These are phyloP conservation scores for Orbilia ellipsospora DNA, from an alignment of 2,329 filamentous ascomycete genomes.

Conservation along the genomic window DNA sequence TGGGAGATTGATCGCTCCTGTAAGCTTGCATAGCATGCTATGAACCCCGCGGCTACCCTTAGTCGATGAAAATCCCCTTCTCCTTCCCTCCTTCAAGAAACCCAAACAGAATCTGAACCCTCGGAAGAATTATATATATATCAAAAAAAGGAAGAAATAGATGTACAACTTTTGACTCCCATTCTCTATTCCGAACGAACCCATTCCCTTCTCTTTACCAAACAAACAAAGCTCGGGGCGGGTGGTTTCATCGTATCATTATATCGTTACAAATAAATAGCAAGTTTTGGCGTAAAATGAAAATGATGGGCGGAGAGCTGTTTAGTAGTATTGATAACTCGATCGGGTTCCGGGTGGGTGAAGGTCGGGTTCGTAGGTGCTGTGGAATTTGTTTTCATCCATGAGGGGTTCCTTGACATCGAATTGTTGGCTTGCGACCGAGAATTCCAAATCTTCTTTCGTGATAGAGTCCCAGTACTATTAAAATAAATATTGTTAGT, in stretches of 20 bases:
- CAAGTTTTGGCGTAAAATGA: constrained; percentile 9
- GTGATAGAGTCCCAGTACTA: constrained; percentile 99
- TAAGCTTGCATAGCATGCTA: background rate
- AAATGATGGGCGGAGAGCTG: background rate
- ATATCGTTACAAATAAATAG: constrained; percentile 18
- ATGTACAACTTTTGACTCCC: constrained; percentile 53
- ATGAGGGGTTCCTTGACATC: constrained; percentile 91
- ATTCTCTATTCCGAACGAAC: constrained; percentile 28
- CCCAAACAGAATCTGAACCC: constrained; percentile 1
- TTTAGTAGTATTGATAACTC: constrained; percentile 54
- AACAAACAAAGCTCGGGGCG: constrained; percentile 22
- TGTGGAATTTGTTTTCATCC: constrained; percentile 72
- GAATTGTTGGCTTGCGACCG: constrained; percentile 93
- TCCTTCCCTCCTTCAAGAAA: background rate
- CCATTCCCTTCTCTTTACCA: constrained; percentile 14
- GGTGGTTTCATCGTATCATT: constrained; percentile 49
- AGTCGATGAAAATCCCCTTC: background rate
- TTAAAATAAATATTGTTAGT: constrained; percentile 59
- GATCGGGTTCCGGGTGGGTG: constrained; percentile 52
- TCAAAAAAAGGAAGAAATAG: constrained; percentile 16
- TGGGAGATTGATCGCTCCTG: constrained; percentile 25
- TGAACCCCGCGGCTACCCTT: background rate
- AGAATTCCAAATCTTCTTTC: constrained; percentile 97
- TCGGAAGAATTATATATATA: background rate
- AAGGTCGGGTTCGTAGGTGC: constrained; percentile 54